Percentiles rank a stretch among this genome's conserved stretches.
phyloP scores from a whole-genome alignment of 257 asterid genomes.

The Petunia axillaris region DNA sequence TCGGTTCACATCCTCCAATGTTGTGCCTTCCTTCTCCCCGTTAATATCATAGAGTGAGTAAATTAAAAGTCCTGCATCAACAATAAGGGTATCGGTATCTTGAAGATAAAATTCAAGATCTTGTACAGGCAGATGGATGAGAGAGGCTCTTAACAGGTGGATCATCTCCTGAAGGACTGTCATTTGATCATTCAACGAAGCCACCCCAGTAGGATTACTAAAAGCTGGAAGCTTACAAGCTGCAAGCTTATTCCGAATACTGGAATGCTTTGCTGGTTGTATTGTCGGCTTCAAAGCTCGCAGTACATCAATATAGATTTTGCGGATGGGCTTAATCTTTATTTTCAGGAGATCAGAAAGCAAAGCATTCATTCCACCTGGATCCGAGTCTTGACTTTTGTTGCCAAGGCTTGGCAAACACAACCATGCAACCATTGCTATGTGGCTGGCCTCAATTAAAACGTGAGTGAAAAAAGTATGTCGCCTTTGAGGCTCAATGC shows the following conservation, averaged over 20 bases:
- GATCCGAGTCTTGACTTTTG: background rate
- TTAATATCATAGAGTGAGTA: background rate
- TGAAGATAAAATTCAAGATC: background rate
- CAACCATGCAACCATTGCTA: background rate
- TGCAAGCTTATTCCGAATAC: background rate
- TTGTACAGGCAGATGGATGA: background rate
- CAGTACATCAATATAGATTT: background rate
- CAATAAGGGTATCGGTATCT: background rate
- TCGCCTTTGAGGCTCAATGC: background rate
- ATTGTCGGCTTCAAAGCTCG: background rate
- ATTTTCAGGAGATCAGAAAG: background rate
- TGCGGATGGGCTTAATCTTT: background rate
- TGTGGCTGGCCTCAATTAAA: background rate
- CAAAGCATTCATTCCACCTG: background rate
- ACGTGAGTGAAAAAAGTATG: background rate
- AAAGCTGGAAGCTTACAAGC: background rate
- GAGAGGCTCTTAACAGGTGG: background rate
- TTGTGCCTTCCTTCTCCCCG: background rate
- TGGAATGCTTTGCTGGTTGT: background rate
- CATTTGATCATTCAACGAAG: background rate
- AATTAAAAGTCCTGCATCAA: background rate
- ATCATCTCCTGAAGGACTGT: background rate
- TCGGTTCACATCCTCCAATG: background rate
- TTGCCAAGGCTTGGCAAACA: background rate
- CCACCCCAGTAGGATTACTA: background rate